Conservation (phyloP, 1,139 yeast genomes). For the Pichia sp. region DNA sequence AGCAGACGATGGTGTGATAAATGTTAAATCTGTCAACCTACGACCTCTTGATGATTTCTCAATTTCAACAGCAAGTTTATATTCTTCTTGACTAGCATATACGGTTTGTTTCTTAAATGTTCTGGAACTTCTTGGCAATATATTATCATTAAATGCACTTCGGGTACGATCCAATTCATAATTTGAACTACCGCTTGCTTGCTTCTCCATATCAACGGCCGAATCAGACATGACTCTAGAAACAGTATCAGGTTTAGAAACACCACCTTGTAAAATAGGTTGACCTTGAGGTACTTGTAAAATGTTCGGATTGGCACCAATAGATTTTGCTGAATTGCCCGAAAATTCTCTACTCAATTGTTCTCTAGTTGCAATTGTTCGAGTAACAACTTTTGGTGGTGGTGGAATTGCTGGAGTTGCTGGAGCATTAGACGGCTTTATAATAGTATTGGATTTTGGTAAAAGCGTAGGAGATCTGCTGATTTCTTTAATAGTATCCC, state of each 20-base stretch:
- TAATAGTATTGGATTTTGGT: no score
- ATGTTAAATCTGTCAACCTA: constrained; percentile 31
- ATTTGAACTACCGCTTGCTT: not conserved
- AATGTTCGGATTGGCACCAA: not conserved
- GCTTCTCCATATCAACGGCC: not conserved
- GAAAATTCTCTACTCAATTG: constrained; percentile 16
- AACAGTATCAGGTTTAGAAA: not conserved
- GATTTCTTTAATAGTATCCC: not conserved
- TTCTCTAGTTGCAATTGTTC: constrained; percentile 17
- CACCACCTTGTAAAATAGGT: not conserved
- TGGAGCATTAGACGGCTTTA: no score
- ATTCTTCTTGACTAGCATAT: constrained; percentile 6
- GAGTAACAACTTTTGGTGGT: constrained; percentile 9
- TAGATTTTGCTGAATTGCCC: not conserved
- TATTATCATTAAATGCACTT: not conserved
- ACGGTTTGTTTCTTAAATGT: constrained; percentile 3
- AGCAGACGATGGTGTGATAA: constrained; percentile 15
- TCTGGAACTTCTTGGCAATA: constrained; percentile 7
- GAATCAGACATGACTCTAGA: not conserved
- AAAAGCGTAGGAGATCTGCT: constrained; percentile 2
- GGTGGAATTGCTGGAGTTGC: not conserved
- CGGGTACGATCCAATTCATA: not conserved
- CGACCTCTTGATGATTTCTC: constrained; percentile 23
- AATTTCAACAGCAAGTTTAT: constrained; percentile 12
- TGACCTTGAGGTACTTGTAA: not conserved